Conservation (phyloP, 768 basidiomycete genomes). For the Macrolepiota fuliginosa region DNA sequence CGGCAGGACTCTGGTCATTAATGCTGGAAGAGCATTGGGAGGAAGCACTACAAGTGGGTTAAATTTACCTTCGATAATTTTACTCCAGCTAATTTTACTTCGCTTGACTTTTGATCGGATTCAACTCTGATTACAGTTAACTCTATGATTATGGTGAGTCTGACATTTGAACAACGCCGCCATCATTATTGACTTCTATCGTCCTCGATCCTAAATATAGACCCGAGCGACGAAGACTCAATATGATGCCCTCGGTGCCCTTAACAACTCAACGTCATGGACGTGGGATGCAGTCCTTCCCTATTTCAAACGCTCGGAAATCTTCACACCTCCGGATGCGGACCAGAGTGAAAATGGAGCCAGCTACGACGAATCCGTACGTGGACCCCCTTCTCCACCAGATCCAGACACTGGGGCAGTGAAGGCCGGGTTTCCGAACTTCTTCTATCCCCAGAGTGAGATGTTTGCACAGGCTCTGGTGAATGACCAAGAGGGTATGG, state of each 20-base stretch:
- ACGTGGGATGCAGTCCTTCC: conserved; percentile 41
- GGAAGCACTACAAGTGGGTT: conserved; percentile 47
- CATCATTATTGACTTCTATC: neutral
- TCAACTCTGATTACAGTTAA: conserved; percentile 37
- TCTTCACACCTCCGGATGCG: conserved; percentile 46
- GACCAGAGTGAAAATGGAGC: conserved; percentile 25
- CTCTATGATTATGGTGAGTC: conserved; percentile 33
- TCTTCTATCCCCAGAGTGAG: conserved; percentile 26
- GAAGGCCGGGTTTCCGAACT: conserved; percentile 32
- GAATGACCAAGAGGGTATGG: neutral
- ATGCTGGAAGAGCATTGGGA: conserved; percentile 50
- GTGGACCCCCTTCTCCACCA: conserved; percentile 17
- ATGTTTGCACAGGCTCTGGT: conserved; percentile 23
- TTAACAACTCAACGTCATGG: conserved; percentile 26
- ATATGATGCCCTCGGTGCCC: conserved; percentile 23
- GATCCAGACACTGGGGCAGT: conserved; percentile 20
- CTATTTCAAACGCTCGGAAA: conserved; percentile 52
- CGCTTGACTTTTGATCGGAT: neutral
- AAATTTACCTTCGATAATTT: neutral
- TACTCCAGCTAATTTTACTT: neutral
- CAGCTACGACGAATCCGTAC: conserved; percentile 20
- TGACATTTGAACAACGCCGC: neutral
- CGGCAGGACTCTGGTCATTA: conserved; percentile 33
- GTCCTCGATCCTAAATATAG: conserved; percentile 13
- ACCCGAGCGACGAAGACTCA: conserved; percentile 30